Evolutionary conservation across 257 asterid species (phyloP), one percentile per base, ranked within the genome.

Genomic region (Verbascum thapsus): DNA sequence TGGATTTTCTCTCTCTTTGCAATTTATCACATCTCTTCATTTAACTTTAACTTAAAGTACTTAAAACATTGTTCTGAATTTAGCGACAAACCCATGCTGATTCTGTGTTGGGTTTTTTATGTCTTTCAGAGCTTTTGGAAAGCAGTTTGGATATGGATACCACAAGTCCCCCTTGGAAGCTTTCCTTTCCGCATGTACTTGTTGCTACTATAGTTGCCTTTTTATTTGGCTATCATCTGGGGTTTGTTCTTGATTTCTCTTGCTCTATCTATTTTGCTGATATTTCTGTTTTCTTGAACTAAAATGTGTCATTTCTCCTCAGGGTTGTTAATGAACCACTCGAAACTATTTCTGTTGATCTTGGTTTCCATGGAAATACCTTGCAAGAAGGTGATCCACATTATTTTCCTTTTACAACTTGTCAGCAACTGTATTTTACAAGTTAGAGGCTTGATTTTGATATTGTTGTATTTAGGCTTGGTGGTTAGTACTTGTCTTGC

Each of bases 301-400:
- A 59, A 49, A 26, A 52, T 30, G 22, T 58, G 13, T 39, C 63
- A 26, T 59, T 58, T 53, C 11, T 70, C 48, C 49, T 47, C 88
- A 88, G 98, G 62, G 95, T 91, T 61, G 96, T 91, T 37, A 91
- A 91, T 61, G 98, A 88, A 81, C 95, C 98, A 15, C 96, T 91
- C 45, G 98, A 91, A 86, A 75, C 77, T 50, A 91, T 91, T 66
- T 83, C 98, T n/a, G 53, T 57, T 18, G 96, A 88, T 75, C 96
- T 91, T 80, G 98, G 95, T 67, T 91, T 91, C 74, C 80, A 63
- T 20, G 96, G 96, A 66, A 75, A 82, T 70, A 80, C 94, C 61
- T 52, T 89, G 68, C 87, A 88, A 58, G 94, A 89, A 84, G 96
- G 96, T 82, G 66, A 67, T 19, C 7, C 40, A 10, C 22, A 48